Conservation (phyloP, 148 eudicot species). For the Fagopyrum homotropicum region DNA sequence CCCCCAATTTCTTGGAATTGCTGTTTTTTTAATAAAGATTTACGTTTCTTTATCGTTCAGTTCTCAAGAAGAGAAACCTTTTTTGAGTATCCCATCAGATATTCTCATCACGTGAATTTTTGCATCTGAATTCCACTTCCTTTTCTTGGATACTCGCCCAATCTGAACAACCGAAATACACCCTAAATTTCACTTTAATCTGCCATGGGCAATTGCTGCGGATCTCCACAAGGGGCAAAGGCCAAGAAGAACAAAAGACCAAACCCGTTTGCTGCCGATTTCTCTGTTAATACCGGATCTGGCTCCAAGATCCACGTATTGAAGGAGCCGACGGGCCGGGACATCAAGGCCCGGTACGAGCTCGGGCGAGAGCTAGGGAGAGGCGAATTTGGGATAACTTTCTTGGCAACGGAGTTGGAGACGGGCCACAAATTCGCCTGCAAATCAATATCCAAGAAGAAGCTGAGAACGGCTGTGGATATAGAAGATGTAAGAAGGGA, state of each 20-base stretch:
- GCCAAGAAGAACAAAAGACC: slow-evolving; percentile 21
- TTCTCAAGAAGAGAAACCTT: too few species aligned
- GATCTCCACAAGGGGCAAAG: slow-evolving; percentile 11
- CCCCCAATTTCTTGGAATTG: slow-evolving; percentile 2
- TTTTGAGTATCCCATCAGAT: background rate
- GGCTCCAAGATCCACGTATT: slow-evolving; percentile 28
- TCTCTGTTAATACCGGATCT: slow-evolving; percentile 19
- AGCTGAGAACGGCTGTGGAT: slow-evolving; percentile 43
- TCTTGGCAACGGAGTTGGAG: slow-evolving; percentile 33
- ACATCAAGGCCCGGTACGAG: slow-evolving; percentile 27
- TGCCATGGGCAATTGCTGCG: slow-evolving; percentile 19
- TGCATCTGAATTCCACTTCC: background rate
- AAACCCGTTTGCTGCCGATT: slow-evolving; percentile 37
- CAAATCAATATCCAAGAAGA: slow-evolving; percentile 46
- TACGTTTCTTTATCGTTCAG: background rate
- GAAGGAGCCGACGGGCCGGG: slow-evolving; percentile 37
- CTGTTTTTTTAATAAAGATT: background rate
- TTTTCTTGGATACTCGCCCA: too few species aligned
- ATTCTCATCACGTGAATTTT: background rate
- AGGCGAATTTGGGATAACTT: slow-evolving; percentile 48
- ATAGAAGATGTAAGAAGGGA: slow-evolving; percentile 37
- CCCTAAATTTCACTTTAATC: background rate
- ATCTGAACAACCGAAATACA: background rate
- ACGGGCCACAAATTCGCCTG: slow-evolving; percentile 39
- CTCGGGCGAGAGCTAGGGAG: slow-evolving; percentile 48